These are phyloP conservation scores for Dorcoceras hygrometricum DNA, from an alignment of 257 asterid species.

Conservation along the genomic window DNA sequence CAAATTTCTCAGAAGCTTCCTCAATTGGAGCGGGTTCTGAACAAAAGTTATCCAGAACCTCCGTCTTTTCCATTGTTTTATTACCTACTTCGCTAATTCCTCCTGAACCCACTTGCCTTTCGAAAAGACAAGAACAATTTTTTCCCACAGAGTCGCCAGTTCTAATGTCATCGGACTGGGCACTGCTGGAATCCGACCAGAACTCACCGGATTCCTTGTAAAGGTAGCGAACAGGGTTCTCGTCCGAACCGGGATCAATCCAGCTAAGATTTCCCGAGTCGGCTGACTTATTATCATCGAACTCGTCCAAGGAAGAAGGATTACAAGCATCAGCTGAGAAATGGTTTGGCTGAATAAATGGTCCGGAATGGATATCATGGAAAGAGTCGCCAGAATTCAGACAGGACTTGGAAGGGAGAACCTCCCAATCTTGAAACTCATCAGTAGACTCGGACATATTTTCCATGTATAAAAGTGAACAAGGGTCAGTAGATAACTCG, in stretches of 20 bases:
- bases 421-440: slow-evolving; percentile 80
- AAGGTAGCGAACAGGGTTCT: slow-evolving; percentile 36
- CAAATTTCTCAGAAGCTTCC: slow-evolving; percentile 27
- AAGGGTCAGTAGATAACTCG: not conserved
- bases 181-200: slow-evolving; percentile 78
- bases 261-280: slow-evolving; percentile 69
- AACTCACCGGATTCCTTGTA: slow-evolving; percentile 42
- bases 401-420: slow-evolving; percentile 47
- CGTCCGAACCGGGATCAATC: slow-evolving; percentile 71
- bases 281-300: slow-evolving; percentile 43
- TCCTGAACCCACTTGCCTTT: slow-evolving; percentile 23
- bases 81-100: slow-evolving; percentile 34
- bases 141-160: slow-evolving; percentile 35
- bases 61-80: slow-evolving; percentile 24
- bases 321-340: slow-evolving; percentile 52
- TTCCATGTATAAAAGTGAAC: slow-evolving; percentile 38
- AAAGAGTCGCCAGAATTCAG: slow-evolving; percentile 28
- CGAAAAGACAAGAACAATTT: slow-evolving; percentile 29
- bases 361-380: slow-evolving; percentile 40
- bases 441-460: slow-evolving; percentile 29
- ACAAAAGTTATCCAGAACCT: slow-evolving; percentile 28
- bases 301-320: slow-evolving; percentile 24
- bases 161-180: slow-evolving; percentile 48
- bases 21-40: slow-evolving; percentile 34
- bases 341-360: slow-evolving; percentile 52